Conservation (phyloP, 352 stramenopile species). For the Phytophthora pisi region DNA sequence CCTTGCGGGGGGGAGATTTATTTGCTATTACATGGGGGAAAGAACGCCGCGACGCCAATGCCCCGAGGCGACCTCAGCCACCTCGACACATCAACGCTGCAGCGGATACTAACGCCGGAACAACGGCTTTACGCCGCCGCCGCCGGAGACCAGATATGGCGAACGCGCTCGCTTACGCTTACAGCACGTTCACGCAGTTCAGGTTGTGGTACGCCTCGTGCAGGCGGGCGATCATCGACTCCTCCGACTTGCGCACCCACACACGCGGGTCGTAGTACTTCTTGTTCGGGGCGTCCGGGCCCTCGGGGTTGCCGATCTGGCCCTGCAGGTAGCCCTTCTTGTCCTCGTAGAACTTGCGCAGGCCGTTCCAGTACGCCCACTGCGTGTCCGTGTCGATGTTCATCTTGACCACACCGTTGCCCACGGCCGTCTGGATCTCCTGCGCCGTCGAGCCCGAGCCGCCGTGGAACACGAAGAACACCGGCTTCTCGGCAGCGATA, state of each 20-base stretch:
- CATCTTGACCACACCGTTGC: slow-evolving; percentile 99
- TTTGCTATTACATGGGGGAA: slow-evolving; percentile 38
- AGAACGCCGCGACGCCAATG: slow-evolving; percentile 8
- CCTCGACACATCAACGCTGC: neutral
- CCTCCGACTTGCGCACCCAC: slow-evolving; percentile 97
- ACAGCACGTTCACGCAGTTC: slow-evolving; percentile 64
- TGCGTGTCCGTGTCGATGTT: slow-evolving; percentile 99
- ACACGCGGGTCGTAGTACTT: slow-evolving; percentile 99
- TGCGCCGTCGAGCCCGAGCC: slow-evolving; percentile 96
- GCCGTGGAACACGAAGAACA: slow-evolving; percentile 99
- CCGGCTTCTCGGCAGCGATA: slow-evolving; percentile 92
- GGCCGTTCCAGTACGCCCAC: slow-evolving; percentile 99
- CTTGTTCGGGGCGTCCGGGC: slow-evolving; percentile 98
- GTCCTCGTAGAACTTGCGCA: slow-evolving; percentile 97
- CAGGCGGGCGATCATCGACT: slow-evolving; percentile 93
- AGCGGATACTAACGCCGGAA: slow-evolving; percentile 20
- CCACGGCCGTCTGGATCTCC: slow-evolving; percentile 97
- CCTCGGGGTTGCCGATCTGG: slow-evolving; percentile 98
- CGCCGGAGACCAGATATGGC: neutral
- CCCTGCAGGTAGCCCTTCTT: slow-evolving; percentile 98
- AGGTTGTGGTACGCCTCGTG: slow-evolving; percentile 93
- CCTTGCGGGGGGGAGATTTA: slow-evolving; percentile 16
- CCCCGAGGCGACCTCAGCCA: neutral
- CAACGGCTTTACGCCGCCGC: slow-evolving; percentile 10
- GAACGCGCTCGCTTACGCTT: slow-evolving; percentile 13